Percentiles rank a stretch among this genome's conserved stretches.
Conservation (phyloP, 2,329 filamentous ascomycete species). For the Zasmidium citrigriseum region DNA sequence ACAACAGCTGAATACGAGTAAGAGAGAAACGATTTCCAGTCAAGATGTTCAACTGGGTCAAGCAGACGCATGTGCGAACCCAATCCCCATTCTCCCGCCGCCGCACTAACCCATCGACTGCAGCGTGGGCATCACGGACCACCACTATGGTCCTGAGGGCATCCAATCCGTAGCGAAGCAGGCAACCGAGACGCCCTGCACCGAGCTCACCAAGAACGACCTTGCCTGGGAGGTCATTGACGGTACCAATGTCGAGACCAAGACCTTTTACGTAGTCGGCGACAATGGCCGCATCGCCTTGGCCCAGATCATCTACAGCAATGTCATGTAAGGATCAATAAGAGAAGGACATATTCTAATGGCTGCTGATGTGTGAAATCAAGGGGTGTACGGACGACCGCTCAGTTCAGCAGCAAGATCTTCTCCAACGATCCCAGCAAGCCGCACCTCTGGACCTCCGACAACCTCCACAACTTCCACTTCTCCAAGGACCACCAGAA, state of each 20-base stretch:
- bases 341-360: neutral
- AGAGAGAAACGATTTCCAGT: slow-evolving; percentile 8
- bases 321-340: slow-evolving; percentile 70
- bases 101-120: slow-evolving; percentile 21
- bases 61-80: slow-evolving; percentile 71
- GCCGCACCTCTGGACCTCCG: slow-evolving; percentile 80
- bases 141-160: slow-evolving; percentile 87
- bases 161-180: slow-evolving; percentile 85
- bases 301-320: slow-evolving; percentile 95
- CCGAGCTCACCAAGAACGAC: slow-evolving; percentile 74
- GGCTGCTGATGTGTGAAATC: slow-evolving; percentile 17
- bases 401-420: slow-evolving; percentile 93
- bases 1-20: neutral
- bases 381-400: slow-evolving; percentile 86
- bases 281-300: slow-evolving; percentile 76
- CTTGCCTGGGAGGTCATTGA: slow-evolving; percentile 81
- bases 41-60: slow-evolving; percentile 91
- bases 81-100: slow-evolving; percentile 20
- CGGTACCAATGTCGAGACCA: slow-evolving; percentile 88
- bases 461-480: slow-evolving; percentile 73
- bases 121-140: slow-evolving; percentile 81
- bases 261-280: slow-evolving; percentile 87
- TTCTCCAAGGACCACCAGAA: slow-evolving; percentile 81
- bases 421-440: slow-evolving; percentile 72
- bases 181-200: slow-evolving; percentile 74